Conservation (phyloP, 345 rosid genomes). For the Dipteronia sinensis region DNA sequence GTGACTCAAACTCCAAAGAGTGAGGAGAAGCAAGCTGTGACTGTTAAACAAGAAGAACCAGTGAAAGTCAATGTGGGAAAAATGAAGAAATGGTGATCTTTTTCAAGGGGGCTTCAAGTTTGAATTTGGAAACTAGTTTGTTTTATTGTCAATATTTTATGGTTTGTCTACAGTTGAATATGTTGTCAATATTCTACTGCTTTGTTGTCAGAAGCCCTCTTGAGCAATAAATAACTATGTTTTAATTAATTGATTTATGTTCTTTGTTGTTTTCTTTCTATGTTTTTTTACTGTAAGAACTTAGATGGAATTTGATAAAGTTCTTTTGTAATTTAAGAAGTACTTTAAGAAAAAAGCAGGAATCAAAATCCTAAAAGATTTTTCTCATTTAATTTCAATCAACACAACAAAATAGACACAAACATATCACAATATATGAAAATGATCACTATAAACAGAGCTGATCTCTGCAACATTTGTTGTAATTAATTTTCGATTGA, state of each 20-base stretch:
- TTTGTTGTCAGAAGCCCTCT: not conserved
- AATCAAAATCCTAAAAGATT: too few relatives aligned
- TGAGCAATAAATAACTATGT: not conserved
- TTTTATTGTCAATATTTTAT: too few relatives aligned
- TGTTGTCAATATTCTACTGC: not conserved
- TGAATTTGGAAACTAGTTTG: not conserved
- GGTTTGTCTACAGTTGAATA: too few relatives aligned
- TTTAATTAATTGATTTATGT: too few relatives aligned
- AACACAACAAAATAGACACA: not conserved
- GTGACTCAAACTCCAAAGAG: not conserved
- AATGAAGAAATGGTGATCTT: not conserved
- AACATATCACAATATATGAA: not conserved
- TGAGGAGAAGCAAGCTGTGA: conserved; percentile 1
- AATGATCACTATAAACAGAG: not conserved
- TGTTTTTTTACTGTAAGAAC: too few relatives aligned
- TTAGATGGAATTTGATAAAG: not conserved
- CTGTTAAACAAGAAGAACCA: not conserved
- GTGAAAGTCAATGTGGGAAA: conserved; percentile 3
- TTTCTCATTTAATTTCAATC: not conserved
- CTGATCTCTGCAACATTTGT: not conserved
- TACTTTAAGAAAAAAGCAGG: not conserved
- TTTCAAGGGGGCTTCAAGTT: not conserved
- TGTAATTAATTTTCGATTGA: not conserved
- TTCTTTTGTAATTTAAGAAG: not conserved
- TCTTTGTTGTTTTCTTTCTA: too few relatives aligned